Conservation (phyloP, 805 yeast species). For the Priceomyces fermenticarens region DNA sequence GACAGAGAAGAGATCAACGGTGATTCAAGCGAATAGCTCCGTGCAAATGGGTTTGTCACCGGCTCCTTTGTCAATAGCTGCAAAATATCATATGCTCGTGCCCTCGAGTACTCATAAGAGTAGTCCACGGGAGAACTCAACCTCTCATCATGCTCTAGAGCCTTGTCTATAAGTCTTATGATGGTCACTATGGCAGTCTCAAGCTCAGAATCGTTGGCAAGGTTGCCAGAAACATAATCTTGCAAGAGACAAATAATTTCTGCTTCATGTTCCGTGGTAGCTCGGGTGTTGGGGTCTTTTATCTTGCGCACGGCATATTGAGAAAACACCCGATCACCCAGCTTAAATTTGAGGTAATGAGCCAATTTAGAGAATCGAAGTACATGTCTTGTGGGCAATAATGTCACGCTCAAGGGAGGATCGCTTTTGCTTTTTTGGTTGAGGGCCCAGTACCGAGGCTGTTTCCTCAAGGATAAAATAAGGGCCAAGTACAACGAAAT, state of each 20-base stretch:
- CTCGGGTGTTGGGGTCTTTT: constrained; percentile 1
- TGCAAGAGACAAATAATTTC: constrained; percentile 46
- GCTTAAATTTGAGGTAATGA: constrained; percentile 16
- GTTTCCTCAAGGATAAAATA: constrained; percentile 49
- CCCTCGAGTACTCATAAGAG: constrained; percentile 46
- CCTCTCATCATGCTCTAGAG: constrained; percentile 3
- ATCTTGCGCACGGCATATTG: constrained; percentile 14
- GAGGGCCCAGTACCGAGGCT: constrained; percentile 43
- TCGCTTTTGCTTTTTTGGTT: constrained; percentile 23
- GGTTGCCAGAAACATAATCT: constrained; percentile 55
- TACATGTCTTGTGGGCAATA: constrained; percentile 24
- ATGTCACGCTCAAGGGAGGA: constrained; percentile 31
- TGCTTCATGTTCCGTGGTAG: constrained; percentile 19
- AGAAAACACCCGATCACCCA: constrained; percentile 19
- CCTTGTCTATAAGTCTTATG: constrained; percentile 25
- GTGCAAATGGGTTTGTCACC: constrained; percentile 48
- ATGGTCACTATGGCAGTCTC: constrained; percentile 46
- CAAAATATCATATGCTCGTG: constrained; percentile 51
- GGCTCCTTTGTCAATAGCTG: constrained; percentile 22
- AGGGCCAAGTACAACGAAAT: constrained; percentile 36
- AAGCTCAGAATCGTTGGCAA: constrained; percentile 40
- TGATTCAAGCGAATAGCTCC: constrained; percentile 45
- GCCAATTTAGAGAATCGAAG: constrained; percentile 12
- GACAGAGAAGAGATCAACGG: constrained; percentile 47
- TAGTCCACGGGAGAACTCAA: constrained; percentile 5